A percentile compares a stretch with the other conserved stretches of the same genome.
Evolutionary conservation across 495 filamentous ascomycete genomes (phyloP).

Genomic region (Paragyromitra xinjiangensis): DNA sequence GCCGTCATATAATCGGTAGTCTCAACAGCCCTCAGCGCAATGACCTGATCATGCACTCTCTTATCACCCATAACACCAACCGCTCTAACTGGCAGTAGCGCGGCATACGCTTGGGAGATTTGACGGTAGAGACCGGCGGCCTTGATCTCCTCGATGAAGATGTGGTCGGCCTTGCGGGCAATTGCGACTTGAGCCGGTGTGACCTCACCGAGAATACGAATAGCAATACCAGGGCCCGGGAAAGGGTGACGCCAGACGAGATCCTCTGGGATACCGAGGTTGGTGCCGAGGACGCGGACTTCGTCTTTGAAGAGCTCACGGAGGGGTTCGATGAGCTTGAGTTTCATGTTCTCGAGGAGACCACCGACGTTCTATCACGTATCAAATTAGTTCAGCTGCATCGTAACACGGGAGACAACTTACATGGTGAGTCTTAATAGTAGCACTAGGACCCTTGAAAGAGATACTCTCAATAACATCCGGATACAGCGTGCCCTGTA

Average conservation of each 20-base stretch:
- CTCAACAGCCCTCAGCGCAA: slow-evolving; percentile 75
- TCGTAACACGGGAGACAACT: not conserved
- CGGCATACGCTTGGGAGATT: slow-evolving; percentile 86
- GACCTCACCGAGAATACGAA: slow-evolving; percentile 89
- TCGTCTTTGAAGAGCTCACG: slow-evolving; percentile 76
- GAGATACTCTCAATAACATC: slow-evolving; percentile 84
- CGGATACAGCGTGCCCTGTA: slow-evolving; percentile 76
- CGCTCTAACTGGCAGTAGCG: slow-evolving; percentile 72
- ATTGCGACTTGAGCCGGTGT: slow-evolving; percentile 81
- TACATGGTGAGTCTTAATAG: slow-evolving; percentile 72
- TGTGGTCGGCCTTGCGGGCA: slow-evolving; percentile 81
- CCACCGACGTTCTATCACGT: slow-evolving; percentile 81
- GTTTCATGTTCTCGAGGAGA: slow-evolving; percentile 65
- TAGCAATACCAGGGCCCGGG: slow-evolving; percentile 84
- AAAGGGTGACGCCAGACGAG: slow-evolving; percentile 88
- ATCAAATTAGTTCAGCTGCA: slow-evolving; percentile 57
- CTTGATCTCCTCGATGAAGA: slow-evolving; percentile 87
- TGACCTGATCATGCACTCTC: slow-evolving; percentile 67
- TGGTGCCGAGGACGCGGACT: slow-evolving; percentile 76
- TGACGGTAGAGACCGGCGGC: slow-evolving; percentile 84
- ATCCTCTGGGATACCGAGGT: slow-evolving; percentile 78
- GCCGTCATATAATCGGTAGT: slow-evolving; percentile 89
- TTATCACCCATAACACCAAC: slow-evolving; percentile 86
- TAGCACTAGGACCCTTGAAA: slow-evolving; percentile 81
- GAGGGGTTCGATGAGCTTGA: slow-evolving; percentile 73